These are phyloP conservation scores for Fraxinus nigra DNA, from an alignment of 305 asterid species.

Conservation along the genomic window DNA sequence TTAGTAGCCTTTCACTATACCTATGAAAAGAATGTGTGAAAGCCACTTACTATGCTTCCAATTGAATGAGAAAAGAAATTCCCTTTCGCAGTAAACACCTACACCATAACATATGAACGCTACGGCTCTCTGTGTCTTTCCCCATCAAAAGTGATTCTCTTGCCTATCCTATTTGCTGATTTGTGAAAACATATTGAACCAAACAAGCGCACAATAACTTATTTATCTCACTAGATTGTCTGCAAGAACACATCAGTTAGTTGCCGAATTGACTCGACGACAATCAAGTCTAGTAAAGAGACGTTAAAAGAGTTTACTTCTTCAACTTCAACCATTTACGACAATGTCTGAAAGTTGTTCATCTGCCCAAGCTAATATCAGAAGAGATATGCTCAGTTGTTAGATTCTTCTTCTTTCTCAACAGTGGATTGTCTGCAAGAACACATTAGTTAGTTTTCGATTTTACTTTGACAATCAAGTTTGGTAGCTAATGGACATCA, in stretches of 20 bases:
- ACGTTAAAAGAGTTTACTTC: not conserved
- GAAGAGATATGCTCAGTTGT: not conserved
- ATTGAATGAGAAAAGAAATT: not conserved
- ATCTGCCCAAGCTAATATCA: not conserved
- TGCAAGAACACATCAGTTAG: not conserved
- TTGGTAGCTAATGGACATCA: no score
- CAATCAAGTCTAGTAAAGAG: not conserved
- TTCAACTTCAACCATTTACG: not conserved
- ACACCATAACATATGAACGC: not conserved
- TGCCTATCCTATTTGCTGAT: not conserved
- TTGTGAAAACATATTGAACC: not conserved
- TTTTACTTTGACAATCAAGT: no score
- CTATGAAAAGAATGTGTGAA: constrained; percentile 4
- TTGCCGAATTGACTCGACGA: not conserved
- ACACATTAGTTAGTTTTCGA: no score
- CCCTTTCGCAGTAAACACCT: not conserved
- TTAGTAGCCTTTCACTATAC: constrained; percentile 10
- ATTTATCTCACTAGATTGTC: not conserved
- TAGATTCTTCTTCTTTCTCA: not conserved
- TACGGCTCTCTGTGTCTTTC: not conserved
- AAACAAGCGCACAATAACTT: not conserved
- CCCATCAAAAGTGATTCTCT: not conserved
- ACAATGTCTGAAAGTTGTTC: not conserved
- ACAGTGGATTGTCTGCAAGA: no score
- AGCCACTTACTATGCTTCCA: constrained; percentile 11